These are phyloP conservation scores for Xerophyta viscosa DNA, from an alignment of 106 monocot species.

Conservation along the genomic window DNA sequence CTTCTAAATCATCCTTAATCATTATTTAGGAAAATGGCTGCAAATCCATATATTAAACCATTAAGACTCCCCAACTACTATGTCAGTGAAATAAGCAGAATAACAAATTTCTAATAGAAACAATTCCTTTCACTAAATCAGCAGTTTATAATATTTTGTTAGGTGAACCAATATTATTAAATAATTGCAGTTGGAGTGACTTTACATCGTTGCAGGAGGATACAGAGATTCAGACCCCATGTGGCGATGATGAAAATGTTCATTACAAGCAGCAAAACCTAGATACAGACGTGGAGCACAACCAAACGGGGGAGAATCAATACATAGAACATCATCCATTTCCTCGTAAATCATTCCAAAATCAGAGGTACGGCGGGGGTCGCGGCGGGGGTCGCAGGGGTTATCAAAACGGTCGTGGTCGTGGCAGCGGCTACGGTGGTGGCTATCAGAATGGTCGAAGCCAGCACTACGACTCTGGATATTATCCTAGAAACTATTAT, in stretches of 20 bases:
- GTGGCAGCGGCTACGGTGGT: conserved; percentile 27
- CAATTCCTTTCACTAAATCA: too few relatives aligned
- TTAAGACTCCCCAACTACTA: too few relatives aligned
- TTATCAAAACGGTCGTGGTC: conserved; percentile 22
- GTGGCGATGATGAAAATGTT: conserved; percentile 3
- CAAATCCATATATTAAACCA: too few relatives aligned
- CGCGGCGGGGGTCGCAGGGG: conserved; percentile 34
- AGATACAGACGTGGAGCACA: conserved; percentile 18
- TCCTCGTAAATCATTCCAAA: conserved; percentile 23
- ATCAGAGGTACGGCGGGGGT: conserved; percentile 32
- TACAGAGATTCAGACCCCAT: conserved; percentile 2
- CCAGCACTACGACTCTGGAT: conserved; percentile 43
- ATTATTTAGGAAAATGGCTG: too few relatives aligned
- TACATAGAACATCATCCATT: conserved; percentile 22
- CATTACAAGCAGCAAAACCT: conserved; percentile 21
- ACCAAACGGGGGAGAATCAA: conserved; percentile 24
- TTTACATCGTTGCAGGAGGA: conserved; percentile 19
- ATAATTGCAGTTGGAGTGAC: neutral
- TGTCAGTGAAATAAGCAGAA: too few relatives aligned
- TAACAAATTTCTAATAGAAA: too few relatives aligned
- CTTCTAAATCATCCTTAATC: too few relatives aligned
- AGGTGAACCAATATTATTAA: too few relatives aligned
- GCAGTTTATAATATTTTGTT: too few relatives aligned
- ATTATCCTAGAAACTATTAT: conserved; percentile 41
- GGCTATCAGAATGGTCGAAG: conserved; percentile 38